These are phyloP conservation scores for Lactarius evosmus DNA, from an alignment of 768 basidiomycete species.

Conservation along the genomic window DNA sequence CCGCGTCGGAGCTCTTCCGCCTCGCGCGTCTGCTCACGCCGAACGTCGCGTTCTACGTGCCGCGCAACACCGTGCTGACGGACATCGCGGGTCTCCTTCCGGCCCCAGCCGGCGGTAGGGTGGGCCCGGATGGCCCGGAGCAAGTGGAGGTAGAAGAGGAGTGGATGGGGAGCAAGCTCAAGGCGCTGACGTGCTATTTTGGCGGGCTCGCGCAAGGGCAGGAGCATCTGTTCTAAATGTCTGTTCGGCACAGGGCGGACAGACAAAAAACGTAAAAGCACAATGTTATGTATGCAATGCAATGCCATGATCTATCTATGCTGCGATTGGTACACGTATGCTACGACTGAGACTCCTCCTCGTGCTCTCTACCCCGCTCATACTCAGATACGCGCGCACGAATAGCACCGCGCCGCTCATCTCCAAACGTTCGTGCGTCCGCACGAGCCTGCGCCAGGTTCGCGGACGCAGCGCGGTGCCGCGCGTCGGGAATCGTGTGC, in stretches of 20 bases:
- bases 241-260: not conserved
- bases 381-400: conserved; percentile 45
- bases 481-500: conserved; percentile 39
- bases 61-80: conserved; percentile 70
- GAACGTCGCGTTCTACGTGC: conserved; percentile 88
- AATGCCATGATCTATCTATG: conserved; percentile 4
- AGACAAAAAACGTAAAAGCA: not conserved
- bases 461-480: conserved; percentile 49
- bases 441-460: conserved; percentile 58
- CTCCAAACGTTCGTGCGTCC: conserved; percentile 55
- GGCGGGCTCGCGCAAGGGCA: conserved; percentile 77
- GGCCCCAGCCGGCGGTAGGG: not conserved
- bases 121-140: conserved; percentile 38
- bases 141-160: conserved; percentile 90
- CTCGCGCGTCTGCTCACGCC: conserved; percentile 67
- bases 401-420: conserved; percentile 50
- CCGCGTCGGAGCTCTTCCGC: conserved; percentile 77
- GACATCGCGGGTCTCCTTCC: conserved; percentile 61
- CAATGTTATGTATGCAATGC: not conserved
- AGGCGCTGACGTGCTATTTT: conserved; percentile 92
- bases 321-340: not conserved
- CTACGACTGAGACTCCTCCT: conserved; percentile 11
- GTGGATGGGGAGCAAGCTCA: conserved; percentile 92
- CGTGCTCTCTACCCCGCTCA: conserved; percentile 24
- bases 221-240: conserved; percentile 50